A percentile compares a stretch with the other conserved stretches of the same genome.
phyloP scores from a whole-genome alignment of 2,329 filamentous ascomycete species.

The Aspergillus awamori region DNA sequence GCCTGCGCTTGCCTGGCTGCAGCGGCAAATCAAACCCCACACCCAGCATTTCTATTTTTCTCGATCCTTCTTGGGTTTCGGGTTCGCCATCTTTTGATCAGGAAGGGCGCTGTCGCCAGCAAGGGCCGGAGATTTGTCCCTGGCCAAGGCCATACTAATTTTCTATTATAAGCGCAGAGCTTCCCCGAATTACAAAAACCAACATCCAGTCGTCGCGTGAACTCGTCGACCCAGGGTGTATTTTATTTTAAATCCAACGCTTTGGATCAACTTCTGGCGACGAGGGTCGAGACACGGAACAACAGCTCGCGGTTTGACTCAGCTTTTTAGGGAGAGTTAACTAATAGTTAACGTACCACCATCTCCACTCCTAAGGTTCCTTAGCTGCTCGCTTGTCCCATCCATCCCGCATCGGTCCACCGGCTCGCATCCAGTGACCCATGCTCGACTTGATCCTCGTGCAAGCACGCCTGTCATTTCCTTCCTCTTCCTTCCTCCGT shows the following conservation, averaged over 20 bases:
- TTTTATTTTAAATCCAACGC: slow-evolving; percentile 5
- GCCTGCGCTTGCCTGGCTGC: slow-evolving; percentile 35
- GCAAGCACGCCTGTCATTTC: slow-evolving; percentile 33
- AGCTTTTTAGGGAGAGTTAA: slow-evolving; percentile 22
- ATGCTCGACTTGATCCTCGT: slow-evolving; percentile 34
- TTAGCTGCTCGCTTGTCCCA: slow-evolving; percentile 31
- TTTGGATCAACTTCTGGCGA: not conserved
- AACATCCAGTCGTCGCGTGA: not conserved
- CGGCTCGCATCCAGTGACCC: slow-evolving; percentile 31
- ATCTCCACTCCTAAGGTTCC: slow-evolving; percentile 13
- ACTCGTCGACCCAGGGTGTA: not conserved
- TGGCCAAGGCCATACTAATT: slow-evolving; percentile 1
- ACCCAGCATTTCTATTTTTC: slow-evolving; percentile 20
- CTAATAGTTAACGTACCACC: slow-evolving; percentile 14
- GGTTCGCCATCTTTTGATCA: slow-evolving; percentile 4
- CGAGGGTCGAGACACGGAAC: slow-evolving; percentile 18
- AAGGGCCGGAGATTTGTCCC: slow-evolving; percentile 21
- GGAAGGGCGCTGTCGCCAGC: slow-evolving; percentile 21
- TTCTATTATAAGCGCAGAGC: slow-evolving; percentile 7
- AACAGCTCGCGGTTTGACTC: slow-evolving; percentile 18
- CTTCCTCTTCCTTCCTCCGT: slow-evolving; percentile 19
- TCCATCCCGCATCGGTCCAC: slow-evolving; percentile 33
- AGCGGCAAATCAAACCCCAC: slow-evolving; percentile 31
- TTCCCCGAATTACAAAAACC: not conserved
- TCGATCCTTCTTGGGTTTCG: slow-evolving; percentile 4